Conservation (phyloP, 768 basidiomycete species). For the Auricularia heimuer region DNA sequence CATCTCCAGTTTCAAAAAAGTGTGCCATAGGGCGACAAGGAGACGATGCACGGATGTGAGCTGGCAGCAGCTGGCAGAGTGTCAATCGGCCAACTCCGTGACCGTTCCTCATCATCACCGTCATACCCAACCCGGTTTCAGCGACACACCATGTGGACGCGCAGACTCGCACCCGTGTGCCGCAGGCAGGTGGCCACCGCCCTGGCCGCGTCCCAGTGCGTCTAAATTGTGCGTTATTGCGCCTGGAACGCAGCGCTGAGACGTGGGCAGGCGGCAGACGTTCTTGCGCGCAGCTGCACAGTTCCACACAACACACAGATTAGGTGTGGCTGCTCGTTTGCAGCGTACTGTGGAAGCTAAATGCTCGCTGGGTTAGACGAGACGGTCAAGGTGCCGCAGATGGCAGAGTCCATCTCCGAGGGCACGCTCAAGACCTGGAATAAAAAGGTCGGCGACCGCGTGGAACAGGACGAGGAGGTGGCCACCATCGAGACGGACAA, state of each 20-base stretch:
- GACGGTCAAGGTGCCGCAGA: conserved; percentile 90
- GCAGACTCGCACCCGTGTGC: neutral
- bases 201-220: neutral
- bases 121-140: neutral
- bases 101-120: too few species aligned
- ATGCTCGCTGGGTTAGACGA: conserved; percentile 38
- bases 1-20: too few species aligned
- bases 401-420: conserved; percentile 98
- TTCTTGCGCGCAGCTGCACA: neutral
- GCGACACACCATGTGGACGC: neutral
- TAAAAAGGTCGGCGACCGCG: conserved; percentile 86
- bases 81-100: too few species aligned
- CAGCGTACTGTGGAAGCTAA: neutral
- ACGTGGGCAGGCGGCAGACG: neutral
- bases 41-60: too few species aligned
- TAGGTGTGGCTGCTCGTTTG: neutral
- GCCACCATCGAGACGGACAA: conserved; percentile 99
- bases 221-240: too few species aligned
- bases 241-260: neutral
- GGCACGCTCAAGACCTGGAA: conserved; percentile 92
- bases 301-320: neutral
- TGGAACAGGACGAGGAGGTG: conserved; percentile 89
- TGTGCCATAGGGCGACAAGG: too few species aligned
- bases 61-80: too few species aligned
- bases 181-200: neutral